Evolutionary conservation across 2,329 filamentous ascomycete genomes (phyloP).

Genomic region (Fusarium sp.): DNA sequence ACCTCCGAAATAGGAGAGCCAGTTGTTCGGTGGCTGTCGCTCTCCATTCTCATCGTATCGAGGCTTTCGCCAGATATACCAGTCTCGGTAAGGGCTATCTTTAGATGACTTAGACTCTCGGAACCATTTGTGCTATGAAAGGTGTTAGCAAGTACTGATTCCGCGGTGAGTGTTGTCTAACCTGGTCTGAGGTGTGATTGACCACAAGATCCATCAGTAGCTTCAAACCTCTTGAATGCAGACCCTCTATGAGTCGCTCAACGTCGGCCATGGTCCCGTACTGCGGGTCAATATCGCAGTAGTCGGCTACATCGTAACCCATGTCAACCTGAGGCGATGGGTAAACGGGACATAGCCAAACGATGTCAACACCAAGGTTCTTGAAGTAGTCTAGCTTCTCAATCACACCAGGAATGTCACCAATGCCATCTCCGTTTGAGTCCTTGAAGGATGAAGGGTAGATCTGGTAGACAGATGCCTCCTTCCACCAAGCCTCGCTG

Average conservation of each 20-base stretch:
- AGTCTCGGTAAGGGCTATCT: slow-evolving; percentile 68
- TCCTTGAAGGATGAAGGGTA: slow-evolving; percentile 67
- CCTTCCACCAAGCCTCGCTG: slow-evolving; percentile 61
- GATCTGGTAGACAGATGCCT: slow-evolving; percentile 55
- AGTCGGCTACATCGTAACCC: slow-evolving; percentile 77
- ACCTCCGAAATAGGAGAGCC: slow-evolving; percentile 65
- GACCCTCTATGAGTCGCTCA: slow-evolving; percentile 66
- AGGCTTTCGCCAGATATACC: slow-evolving; percentile 66
- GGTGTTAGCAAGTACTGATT: background rate
- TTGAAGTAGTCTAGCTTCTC: slow-evolving; percentile 70
- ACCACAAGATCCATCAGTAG: slow-evolving; percentile 80
- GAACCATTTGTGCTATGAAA: slow-evolving; percentile 58
- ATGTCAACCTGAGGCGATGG: slow-evolving; percentile 72
- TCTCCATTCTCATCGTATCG: slow-evolving; percentile 61
- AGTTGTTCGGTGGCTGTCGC: slow-evolving; percentile 75
- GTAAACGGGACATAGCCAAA: slow-evolving; percentile 75
- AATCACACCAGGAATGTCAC: slow-evolving; percentile 69
- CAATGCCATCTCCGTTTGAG: slow-evolving; percentile 67
- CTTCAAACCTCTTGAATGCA: slow-evolving; percentile 71
- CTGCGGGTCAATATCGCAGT: slow-evolving; percentile 69
- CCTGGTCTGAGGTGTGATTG: slow-evolving; percentile 72
- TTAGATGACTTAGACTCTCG: slow-evolving; percentile 67
- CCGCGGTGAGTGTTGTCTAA: background rate
- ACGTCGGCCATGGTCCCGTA: slow-evolving; percentile 76
- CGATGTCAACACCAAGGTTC: slow-evolving; percentile 67